These are phyloP conservation scores for Rhododendron griersonianum DNA, from an alignment of 148 eudicot genomes.

Conservation along the genomic window DNA sequence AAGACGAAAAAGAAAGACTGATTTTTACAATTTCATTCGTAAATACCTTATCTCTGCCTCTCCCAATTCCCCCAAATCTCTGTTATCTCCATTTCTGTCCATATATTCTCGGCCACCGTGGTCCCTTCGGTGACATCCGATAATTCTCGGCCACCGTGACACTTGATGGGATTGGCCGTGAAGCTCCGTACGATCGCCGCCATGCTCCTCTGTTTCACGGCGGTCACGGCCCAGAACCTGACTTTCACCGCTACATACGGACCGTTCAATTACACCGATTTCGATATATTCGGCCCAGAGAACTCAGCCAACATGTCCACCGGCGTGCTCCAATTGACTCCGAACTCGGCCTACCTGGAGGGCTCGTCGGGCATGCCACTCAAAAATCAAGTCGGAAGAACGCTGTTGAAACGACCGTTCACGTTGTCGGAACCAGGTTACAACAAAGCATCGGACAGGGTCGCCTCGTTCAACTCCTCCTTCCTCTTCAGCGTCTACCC, in stretches of 20 bases:
- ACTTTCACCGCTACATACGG: conserved; percentile 14
- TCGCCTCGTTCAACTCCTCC: conserved; percentile 60
- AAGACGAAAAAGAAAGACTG: no score
- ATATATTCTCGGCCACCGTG: no score
- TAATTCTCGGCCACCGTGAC: background rate
- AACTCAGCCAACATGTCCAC: conserved; percentile 38
- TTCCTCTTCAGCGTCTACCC: conserved; percentile 35
- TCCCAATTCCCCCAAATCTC: no score
- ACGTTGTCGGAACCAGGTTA: conserved; percentile 34
- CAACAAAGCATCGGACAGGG: background rate
- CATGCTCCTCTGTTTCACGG: background rate
- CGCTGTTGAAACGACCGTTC: conserved; percentile 25
- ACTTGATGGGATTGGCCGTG: background rate
- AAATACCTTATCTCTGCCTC: no score
- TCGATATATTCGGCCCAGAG: conserved; percentile 9
- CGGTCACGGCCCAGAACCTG: conserved; percentile 4
- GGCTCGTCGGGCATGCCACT: conserved; percentile 15
- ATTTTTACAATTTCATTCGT: no score
- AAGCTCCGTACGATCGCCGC: background rate
- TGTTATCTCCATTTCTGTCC: background rate
- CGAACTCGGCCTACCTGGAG: conserved; percentile 18
- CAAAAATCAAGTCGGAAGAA: conserved; percentile 39
- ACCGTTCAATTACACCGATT: conserved; percentile 25
- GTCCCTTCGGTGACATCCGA: no score
- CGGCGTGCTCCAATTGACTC: conserved; percentile 62